Evolutionary conservation across 768 basidiomycete genomes (phyloP), one percentile per base, ranked within the genome.

Genomic region (Suillus clintonianus): DNA sequence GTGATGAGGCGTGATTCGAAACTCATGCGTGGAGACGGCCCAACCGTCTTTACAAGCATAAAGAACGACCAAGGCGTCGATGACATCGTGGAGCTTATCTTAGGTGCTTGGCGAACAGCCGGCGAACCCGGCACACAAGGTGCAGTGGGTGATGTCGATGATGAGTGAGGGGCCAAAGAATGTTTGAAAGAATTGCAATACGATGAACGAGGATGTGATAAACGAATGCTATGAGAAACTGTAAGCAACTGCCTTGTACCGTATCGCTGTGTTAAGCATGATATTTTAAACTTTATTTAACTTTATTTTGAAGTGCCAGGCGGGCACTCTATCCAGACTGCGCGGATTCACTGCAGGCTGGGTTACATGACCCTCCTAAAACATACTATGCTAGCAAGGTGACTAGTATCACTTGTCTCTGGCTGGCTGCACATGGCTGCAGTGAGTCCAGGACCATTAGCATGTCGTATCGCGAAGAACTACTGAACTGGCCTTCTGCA

Each of bases 1-100:
- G 93, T 99, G 22, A 99, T 99, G 97, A 88, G 87, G 61, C 85
- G 95, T 24, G 97, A 99, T 73, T 86, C 97, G 2, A 95, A 88
- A 72, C 78, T 91, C 65, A 98, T 99, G 96, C 86, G 97, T 32
- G 97, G 96, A 41, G 86, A 90, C 64, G 97, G 97, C 0, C 97
- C 97, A 3, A 99, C 97, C 0, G 70, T 98, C 22, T 99, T 99
- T 76, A 85, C 91, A 0, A 92, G 91, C 68, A 86, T 99, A 62
- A 89, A 91, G 71, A 82, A 92, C 63, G 82, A 80, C 34, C 87
- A 85, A 62, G 94, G 94, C 0, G 87, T 98, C 1, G 86, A 91
- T 37, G 92, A 95, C 65, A 85, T 97, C 9, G 85, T 89, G 17
- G 86, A 88, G 42, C 82, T 98, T 39, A 85, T 98, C 65, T 78